These are phyloP conservation scores for Termitomyces sp. DNA, from an alignment of 768 basidiomycete genomes.

Conservation along the genomic window DNA sequence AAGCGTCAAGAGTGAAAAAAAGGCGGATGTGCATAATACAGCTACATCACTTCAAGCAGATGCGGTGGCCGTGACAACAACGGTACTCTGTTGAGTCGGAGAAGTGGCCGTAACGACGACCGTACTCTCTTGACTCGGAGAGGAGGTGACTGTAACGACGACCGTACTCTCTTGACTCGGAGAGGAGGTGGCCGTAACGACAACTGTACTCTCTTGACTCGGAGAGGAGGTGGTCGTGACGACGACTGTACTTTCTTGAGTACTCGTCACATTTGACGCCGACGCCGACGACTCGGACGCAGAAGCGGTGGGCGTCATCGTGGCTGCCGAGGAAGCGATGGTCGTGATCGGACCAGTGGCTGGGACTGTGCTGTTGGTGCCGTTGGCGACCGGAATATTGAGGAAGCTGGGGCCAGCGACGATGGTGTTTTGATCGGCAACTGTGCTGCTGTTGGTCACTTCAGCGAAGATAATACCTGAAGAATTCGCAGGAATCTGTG, in stretches of 20 bases:
- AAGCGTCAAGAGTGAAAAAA: background rate
- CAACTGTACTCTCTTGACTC: background rate
- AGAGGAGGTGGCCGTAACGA: background rate
- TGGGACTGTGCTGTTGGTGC: background rate
- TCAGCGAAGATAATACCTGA: constrained; percentile 8
- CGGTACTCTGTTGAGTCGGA: background rate
- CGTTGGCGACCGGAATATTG: constrained; percentile 5
- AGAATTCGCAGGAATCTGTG: constrained; percentile 6
- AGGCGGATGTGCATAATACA: background rate
- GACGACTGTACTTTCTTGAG: background rate
- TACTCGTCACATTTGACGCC: too few relatives aligned
- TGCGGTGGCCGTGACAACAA: background rate
- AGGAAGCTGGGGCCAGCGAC: constrained; percentile 11
- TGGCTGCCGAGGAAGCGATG: background rate
- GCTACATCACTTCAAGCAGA: background rate
- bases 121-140: background rate
- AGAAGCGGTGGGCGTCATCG: background rate
- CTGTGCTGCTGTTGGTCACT: constrained; percentile 8
- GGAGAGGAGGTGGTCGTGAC: background rate
- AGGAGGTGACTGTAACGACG: background rate
- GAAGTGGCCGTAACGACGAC: background rate
- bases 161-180: background rate
- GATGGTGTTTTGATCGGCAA: constrained; percentile 1
- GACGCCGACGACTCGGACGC: background rate
- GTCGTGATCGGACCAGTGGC: constrained; percentile 1